A percentile compares a stretch with the other conserved stretches of the same genome.
phyloP scores from a whole-genome alignment of 2,329 filamentous ascomycete genomes.

The Trichoderma gracile region DNA sequence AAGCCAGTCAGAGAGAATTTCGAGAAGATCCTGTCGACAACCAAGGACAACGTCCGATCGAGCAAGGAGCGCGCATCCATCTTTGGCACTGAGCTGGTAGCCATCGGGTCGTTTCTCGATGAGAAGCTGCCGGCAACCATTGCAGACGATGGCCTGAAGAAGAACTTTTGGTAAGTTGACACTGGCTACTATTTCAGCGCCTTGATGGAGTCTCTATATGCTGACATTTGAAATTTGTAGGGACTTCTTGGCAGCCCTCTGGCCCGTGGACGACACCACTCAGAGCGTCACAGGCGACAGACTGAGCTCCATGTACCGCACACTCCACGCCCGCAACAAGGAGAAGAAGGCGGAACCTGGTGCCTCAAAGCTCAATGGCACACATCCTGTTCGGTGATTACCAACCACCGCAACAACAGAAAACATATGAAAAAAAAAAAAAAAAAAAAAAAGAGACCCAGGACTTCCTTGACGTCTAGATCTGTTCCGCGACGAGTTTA shows the following conservation, averaged over 20 bases:
- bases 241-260: constrained; percentile 49
- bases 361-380: constrained; percentile 38
- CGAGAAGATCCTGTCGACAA: constrained; percentile 60
- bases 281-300: constrained; percentile 47
- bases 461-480: constrained; percentile 2
- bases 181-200: too few relatives aligned
- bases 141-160: constrained; percentile 46
- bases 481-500: constrained; percentile 26
- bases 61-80: constrained; percentile 62
- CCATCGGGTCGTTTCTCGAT: constrained; percentile 64
- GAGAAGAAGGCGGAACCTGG: constrained; percentile 34
- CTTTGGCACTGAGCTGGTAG: constrained; percentile 61
- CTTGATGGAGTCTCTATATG: neutral
- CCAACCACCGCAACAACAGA: neutral
- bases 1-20: constrained; percentile 63
- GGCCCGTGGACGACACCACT: constrained; percentile 49
- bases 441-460: neutral
- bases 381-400: constrained; percentile 30
- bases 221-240: constrained; percentile 35
- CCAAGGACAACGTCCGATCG: constrained; percentile 61
- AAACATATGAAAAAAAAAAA: neutral
- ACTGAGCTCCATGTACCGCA: constrained; percentile 49
- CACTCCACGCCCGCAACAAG: constrained; percentile 41
- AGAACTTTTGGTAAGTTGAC: constrained; percentile 51
- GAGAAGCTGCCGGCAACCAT: constrained; percentile 46